Base-by-base conservation (phyloP, 1,284 basidiomycete genomes). In the Neonothopanus nambi region DNA sequence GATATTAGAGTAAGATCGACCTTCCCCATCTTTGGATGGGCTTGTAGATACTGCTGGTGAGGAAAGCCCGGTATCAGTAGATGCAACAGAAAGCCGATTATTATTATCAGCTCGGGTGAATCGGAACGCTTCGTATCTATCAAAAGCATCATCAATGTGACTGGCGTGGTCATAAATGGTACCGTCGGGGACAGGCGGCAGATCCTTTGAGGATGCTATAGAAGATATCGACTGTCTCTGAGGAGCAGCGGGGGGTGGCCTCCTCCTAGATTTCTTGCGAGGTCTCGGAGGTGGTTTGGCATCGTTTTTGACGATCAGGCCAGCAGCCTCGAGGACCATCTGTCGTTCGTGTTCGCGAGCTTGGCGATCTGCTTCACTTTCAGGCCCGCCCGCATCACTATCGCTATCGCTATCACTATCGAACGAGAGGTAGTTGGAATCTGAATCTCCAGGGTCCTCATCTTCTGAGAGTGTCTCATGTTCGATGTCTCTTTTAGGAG, bases 321-420 rank as follows among this genome's bases (percentile, higher is more conserved):
- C 95, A 0, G 93, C 93, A 0, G 92, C 91, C 65, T 93, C 86
- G 13, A 98, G 74, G 8, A 96, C 91, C 21, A 88, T 80, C 60
- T 86, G 81, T 26, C 93, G 77, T 66, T 95, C 93, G 17, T 79
- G 74, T 55, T 87, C 92, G 40, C 91, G 81, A 26, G 84, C 81
- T 59, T 79, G 77, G 15, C 79, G 77, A 53, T 89, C 85, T 43
- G 70, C 75, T 40, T 69, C 73, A n/a, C 69, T 71, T 54, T 75
- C 78, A 39, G 79, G 77, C 43, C 77, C 77, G 3, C 63, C 72
- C 9, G 80, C 77, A 9, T 79, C 77, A 43, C 79, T 77, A 44
- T 82, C 78, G 46, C 77, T 79, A 40, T 81, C 76, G n/a, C 79
- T 77, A 44, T 33, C 30, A 33, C 30, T 33, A 39, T 80, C 77